Percentiles rank a stretch among this genome's conserved stretches.
Conservation (phyloP, 805 yeast species). For the Lipomyces starkeyi region DNA sequence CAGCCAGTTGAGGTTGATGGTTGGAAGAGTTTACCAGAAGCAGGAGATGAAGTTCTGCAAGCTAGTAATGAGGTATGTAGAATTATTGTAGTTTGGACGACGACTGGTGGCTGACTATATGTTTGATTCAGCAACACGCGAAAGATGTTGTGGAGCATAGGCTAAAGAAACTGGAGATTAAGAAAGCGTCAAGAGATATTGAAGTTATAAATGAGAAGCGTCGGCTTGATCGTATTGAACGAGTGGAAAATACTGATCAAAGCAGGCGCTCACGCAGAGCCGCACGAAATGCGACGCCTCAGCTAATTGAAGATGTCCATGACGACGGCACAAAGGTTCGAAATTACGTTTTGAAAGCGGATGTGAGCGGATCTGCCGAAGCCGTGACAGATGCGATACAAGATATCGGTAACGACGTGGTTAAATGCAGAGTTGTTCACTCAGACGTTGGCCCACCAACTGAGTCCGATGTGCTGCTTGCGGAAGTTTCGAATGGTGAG, state of each 20-base stretch:
- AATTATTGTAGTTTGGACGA: not conserved
- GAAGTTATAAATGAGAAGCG: slow-evolving; percentile 74
- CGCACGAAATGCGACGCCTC: slow-evolving; percentile 14
- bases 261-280: not conserved
- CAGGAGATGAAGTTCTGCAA: slow-evolving; percentile 83
- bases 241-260: slow-evolving; percentile 42
- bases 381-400: slow-evolving; percentile 84
- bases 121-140: slow-evolving; percentile 51
- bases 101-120: not conserved
- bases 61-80: slow-evolving; percentile 66
- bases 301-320: slow-evolving; percentile 42
- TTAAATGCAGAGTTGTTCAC: slow-evolving; percentile 68
- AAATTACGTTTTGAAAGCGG: slow-evolving; percentile 81
- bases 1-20: slow-evolving; percentile 91
- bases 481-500: slow-evolving; percentile 59
- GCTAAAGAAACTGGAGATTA: slow-evolving; percentile 56
- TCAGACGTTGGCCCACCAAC: slow-evolving; percentile 80
- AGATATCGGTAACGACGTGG: slow-evolving; percentile 87
- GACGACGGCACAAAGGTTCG: slow-evolving; percentile 47
- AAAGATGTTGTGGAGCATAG: slow-evolving; percentile 76
- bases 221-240: slow-evolving; percentile 53
- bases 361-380: slow-evolving; percentile 93
- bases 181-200: slow-evolving; percentile 67
- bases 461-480: slow-evolving; percentile 69
- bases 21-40: slow-evolving; percentile 91